Evolutionary conservation across 1,284 basidiomycete genomes (phyloP), one percentile per base, ranked within the genome.

Genomic region (Trametes hirsuta): DNA sequence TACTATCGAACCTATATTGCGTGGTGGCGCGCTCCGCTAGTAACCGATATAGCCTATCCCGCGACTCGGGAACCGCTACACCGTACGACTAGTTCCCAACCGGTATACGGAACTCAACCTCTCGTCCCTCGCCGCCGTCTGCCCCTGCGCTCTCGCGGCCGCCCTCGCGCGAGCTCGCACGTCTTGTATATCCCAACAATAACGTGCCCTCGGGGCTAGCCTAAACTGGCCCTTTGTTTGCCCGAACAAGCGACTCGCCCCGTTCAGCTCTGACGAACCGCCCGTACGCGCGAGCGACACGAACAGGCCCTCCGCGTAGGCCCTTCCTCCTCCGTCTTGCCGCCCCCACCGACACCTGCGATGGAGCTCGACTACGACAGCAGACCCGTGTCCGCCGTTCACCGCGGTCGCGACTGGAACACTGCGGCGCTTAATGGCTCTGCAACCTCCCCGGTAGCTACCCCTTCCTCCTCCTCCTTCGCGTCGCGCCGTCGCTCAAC

Each of bases 401-500:
- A 77, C 64, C 75, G 72, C 71, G 67, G 79, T 68, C 75, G 76
- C 65, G 83, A 82, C 59, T 86, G 85, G 84, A 77, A 57, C 47
- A 50, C 61, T 22, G 79, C 61, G 76, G 79, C 68, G 58, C 64
- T 55, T 63, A 68, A 64, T 59, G 58, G 62, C 37, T 66, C 70
- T 50, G 69, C 73, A 21, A 70, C 79, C 47, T 74, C 61, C 64
- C 74, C 61, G 40, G 54, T 63, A 45, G 57, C 75, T 72, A 53
- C 73, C 47, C 67, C 78, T n/a, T 75, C 76, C 57, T 73, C 73
- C 58, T 61, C 59, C 30, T 58, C 64, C 54, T 74, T 76, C 66
- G 66, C 70, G 60, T 63, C 69, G 58, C 82, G 87, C 55, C 84
- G 90, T 61, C 86, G 88, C 66, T 90, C 88, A 24, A 83, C 85